Percentiles rank a stretch among this genome's conserved stretches.
Conservation (phyloP, 129 eudicot species). For the Centrapalus pauciflorus region DNA sequence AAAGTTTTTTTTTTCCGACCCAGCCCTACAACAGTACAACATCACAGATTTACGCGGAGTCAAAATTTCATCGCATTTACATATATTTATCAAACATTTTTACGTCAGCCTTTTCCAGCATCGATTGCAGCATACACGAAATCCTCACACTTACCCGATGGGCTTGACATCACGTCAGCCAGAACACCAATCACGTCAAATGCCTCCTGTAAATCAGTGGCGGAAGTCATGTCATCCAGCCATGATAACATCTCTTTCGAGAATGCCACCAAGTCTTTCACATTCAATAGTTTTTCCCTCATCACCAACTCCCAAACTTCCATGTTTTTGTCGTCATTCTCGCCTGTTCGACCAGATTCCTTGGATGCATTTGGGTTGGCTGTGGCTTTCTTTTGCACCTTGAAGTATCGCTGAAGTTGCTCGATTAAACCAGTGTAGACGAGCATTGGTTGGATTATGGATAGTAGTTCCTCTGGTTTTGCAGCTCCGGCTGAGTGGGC, state of each 20-base stretch:
- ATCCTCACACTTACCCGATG: constrained; percentile 64
- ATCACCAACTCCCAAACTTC: constrained; percentile 86
- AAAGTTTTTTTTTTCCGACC: constrained; percentile 5
- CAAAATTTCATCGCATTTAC: constrained; percentile 29
- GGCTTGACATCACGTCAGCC: constrained; percentile 63
- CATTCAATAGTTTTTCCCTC: constrained; percentile 75
- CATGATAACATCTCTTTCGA: constrained; percentile 81
- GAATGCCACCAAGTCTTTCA: constrained; percentile 79
- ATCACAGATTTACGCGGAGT: constrained; percentile 1
- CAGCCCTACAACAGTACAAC: not conserved
- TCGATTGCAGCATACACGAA: constrained; percentile 81
- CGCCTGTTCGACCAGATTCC: constrained; percentile 23
- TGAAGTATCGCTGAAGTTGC: constrained; percentile 86
- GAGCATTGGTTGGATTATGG: constrained; percentile 80
- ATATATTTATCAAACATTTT: too few relatives aligned
- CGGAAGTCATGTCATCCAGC: constrained; percentile 75
- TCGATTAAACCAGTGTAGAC: constrained; percentile 90
- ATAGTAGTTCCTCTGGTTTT: constrained; percentile 40
- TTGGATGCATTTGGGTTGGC: constrained; percentile 8
- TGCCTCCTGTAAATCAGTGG: constrained; percentile 78
- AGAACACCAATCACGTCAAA: constrained; percentile 82
- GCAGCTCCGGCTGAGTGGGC: too few relatives aligned
- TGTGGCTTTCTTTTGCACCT: constrained; percentile 43
- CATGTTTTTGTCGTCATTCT: constrained; percentile 41
- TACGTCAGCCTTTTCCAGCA: constrained; percentile 59